Evolutionary conservation across 257 asterid genomes (phyloP).

Genomic region (Primulina tabacum): DNA sequence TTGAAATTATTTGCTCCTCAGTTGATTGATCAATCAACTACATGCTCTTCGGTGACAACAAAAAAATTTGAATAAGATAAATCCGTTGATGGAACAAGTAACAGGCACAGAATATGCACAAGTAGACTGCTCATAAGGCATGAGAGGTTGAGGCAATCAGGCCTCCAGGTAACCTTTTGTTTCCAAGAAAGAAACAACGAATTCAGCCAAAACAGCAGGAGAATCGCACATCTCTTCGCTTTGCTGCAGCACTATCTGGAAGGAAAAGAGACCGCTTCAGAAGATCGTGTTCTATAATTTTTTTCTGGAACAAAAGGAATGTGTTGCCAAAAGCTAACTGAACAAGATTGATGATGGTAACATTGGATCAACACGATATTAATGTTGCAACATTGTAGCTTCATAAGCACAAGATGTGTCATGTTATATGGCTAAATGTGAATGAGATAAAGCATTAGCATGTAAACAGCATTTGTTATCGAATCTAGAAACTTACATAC

Average conservation of each 20-base stretch:
- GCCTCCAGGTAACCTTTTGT: conserved; percentile 67
- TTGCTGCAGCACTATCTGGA: conserved; percentile 75
- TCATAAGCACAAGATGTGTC: background rate
- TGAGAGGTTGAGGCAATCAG: conserved; percentile 27
- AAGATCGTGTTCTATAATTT: background rate
- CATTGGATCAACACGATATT: background rate
- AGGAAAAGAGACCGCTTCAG: conserved; percentile 20
- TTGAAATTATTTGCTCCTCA: conserved; percentile 17
- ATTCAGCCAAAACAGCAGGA: conserved; percentile 70
- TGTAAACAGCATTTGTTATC: conserved; percentile 4
- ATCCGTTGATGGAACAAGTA: background rate
- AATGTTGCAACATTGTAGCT: background rate
- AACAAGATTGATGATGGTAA: background rate
- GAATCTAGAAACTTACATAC: conserved; percentile 34
- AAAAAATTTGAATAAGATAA: conserved; percentile 1
- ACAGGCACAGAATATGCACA: conserved; percentile 8
- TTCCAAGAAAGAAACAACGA: conserved; percentile 64
- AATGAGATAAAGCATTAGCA: background rate
- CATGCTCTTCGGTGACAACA: background rate
- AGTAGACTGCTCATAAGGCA: conserved; percentile 23
- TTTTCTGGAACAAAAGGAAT: background rate
- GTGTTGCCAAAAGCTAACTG: background rate
- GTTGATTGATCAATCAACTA: conserved; percentile 51
- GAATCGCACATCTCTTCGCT: conserved; percentile 54
- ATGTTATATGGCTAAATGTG: conserved; percentile 5